A percentile compares a stretch with the other conserved stretches of the same genome.
phyloP scores from a whole-genome alignment of 352 stramenopile species.

The Globisporangium abappressorium region DNA sequence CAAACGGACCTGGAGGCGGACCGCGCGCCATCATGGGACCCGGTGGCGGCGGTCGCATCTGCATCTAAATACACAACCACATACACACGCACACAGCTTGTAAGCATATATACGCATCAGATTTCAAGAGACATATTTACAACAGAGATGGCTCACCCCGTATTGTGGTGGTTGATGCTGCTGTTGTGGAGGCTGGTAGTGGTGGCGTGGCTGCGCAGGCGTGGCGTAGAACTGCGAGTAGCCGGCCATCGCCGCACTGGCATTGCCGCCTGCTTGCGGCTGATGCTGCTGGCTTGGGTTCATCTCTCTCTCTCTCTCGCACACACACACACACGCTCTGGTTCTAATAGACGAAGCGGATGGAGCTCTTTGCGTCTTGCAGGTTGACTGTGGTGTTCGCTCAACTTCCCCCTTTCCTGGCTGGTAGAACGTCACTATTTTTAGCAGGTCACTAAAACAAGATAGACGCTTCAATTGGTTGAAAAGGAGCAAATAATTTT shows the following conservation, averaged over 20 bases:
- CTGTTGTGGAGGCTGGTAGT: constrained; percentile 2
- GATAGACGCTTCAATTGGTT: background rate
- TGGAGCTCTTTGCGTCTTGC: constrained; percentile 2
- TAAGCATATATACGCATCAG: background rate
- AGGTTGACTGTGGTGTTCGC: background rate
- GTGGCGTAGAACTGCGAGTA: constrained; percentile 69
- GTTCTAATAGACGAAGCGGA: background rate
- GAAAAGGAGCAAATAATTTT: background rate
- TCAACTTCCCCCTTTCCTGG: constrained; percentile 1
- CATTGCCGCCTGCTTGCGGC: constrained; percentile 24
- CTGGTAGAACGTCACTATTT: background rate
- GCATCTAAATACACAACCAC: background rate
- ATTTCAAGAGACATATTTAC: background rate
- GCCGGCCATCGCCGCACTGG: constrained; percentile 49
- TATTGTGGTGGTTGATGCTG: constrained; percentile 14
- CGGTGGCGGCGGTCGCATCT: constrained; percentile 39
- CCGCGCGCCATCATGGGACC: constrained; percentile 20
- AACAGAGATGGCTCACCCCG: constrained; percentile 1
- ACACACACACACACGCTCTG: background rate
- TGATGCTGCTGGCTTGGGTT: constrained; percentile 30
- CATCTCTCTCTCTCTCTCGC: constrained; percentile 20
- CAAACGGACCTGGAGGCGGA: constrained; percentile 14
- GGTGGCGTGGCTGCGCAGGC: constrained; percentile 14
- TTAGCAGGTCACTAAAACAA: background rate
- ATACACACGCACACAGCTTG: background rate